phyloP scores from a whole-genome alignment of 2,329 filamentous ascomycete genomes.

The Cryoendolithus antarcticus region DNA sequence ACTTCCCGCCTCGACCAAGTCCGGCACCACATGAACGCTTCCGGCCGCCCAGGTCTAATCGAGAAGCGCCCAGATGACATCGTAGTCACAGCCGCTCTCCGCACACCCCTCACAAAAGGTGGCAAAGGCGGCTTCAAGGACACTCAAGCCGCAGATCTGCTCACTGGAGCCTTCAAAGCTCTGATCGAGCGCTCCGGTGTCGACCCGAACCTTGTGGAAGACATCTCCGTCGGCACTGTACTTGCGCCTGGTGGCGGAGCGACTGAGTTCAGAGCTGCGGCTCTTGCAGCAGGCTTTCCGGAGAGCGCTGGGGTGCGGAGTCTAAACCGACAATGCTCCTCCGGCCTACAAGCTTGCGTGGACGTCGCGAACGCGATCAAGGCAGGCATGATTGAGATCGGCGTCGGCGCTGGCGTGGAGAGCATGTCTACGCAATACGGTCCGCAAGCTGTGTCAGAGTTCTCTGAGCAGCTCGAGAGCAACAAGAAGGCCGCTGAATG shows the following conservation, averaged over 20 bases:
- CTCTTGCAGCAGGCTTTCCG: conserved; percentile 82
- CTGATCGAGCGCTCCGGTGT: conserved; percentile 77
- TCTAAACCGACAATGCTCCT: conserved; percentile 90
- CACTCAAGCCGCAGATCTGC: conserved; percentile 75
- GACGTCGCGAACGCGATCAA: conserved; percentile 91
- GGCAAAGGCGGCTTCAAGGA: conserved; percentile 94
- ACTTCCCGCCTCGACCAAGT: conserved; percentile 43
- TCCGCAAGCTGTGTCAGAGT: conserved; percentile 77
- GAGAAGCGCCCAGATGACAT: conserved; percentile 53
- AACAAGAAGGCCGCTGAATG: conserved; percentile 81
- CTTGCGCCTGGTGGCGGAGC: conserved; percentile 87
- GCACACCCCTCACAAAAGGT: conserved; percentile 83
- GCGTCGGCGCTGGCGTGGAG: conserved; percentile 89
- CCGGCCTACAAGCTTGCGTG: conserved; percentile 80
- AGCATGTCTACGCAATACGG: conserved; percentile 92
- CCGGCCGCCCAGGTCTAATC: conserved; percentile 32
- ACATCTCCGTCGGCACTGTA: conserved; percentile 83
- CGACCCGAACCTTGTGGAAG: conserved; percentile 77
- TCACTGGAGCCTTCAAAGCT: conserved; percentile 70
- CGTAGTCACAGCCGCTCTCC: conserved; percentile 83
- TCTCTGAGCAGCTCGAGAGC: conserved; percentile 75
- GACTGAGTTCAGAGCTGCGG: conserved; percentile 90
- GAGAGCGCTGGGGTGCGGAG: conserved; percentile 72
- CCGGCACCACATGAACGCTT: conserved; percentile 41
- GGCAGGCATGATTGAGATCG: conserved; percentile 86